Base-by-base conservation (phyloP, 768 basidiomycete genomes). In the Pleurotus eryngii region DNA sequence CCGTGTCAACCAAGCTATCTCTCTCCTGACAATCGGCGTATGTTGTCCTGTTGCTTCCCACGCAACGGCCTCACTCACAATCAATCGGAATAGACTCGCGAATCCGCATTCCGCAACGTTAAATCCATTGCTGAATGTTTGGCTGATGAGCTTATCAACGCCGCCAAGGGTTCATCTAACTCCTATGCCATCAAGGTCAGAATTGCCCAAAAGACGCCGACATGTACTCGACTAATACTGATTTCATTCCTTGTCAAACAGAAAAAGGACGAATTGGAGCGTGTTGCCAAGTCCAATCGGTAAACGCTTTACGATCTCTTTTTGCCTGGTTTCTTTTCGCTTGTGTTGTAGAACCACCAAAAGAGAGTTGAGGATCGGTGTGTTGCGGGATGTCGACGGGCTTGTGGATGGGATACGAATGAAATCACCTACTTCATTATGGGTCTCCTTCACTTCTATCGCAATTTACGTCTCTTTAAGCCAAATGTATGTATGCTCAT, bases 181-280 rank as follows among this genome's bases (percentile, higher is more conserved):
- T 98, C 96, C 56, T 99, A 98, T 73, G 96, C 96, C 61, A 99
- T 99, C 84, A 98, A 98, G 92, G 90, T 91, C 46, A 46, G 76
- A 67, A 30, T 30, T 18, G n/a, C 4, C 43, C 26, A 37, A 27
- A 17, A 37, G 58, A 54, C 14, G 14, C 48, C 20, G 15, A 47
- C 26, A 24, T 9, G 51, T 30, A 17, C 30, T 37, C 37, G 26
- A 11, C 17, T 17, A 39, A 26, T 27, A 8, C 35, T 50, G 24
- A 51, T 42, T 54, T 46, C 27, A 45, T 40, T 67, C 42, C 61
- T 38, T 35, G 4, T 45, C 37, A 59, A 47, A 66, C 70, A 92
- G 93, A 95, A 95, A 92, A 97, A 95, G 82, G 95, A 98, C 76
- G 96, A 99, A 77, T 87, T 99, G 63, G 96, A 99, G 83, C 95